Conservation (phyloP, 257 asterid genomes). For the Primulina tabacum region DNA sequence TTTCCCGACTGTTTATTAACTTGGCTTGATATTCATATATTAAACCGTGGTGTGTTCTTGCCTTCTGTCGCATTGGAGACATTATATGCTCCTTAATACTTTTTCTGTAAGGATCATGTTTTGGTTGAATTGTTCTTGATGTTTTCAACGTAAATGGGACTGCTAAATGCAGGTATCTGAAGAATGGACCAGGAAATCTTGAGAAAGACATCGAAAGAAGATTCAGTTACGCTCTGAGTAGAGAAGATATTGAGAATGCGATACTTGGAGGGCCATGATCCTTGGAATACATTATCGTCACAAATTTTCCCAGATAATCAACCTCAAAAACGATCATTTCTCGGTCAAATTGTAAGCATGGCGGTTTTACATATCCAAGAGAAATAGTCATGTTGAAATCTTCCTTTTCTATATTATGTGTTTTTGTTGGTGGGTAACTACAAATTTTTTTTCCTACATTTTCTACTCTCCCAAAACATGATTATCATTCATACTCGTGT, state of each 20-base stretch:
- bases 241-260: slow-evolving; percentile 97
- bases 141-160: not conserved
- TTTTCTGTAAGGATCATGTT: not conserved
- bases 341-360: not conserved
- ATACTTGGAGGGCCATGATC: slow-evolving; percentile 92
- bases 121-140: not conserved
- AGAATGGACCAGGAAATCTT: slow-evolving; percentile 75
- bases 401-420: not conserved
- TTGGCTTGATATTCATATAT: not conserved
- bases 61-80: not conserved
- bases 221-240: slow-evolving; percentile 90
- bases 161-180: slow-evolving; percentile 65
- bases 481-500: too few species aligned
- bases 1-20: too few species aligned
- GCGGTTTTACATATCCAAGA: too few species aligned
- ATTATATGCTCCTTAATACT: too few species aligned
- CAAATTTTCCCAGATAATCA: not conserved
- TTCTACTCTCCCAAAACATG: too few species aligned
- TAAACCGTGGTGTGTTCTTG: not conserved
- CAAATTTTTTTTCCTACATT: not conserved
- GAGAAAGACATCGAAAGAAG: slow-evolving; percentile 91
- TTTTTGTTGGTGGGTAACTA: not conserved
- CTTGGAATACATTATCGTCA: not conserved
- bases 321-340: not conserved
- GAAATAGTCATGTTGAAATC: not conserved